phyloP scores from a whole-genome alignment of 2,329 filamentous ascomycete species.

The Teratosphaeriaceae sp. region DNA sequence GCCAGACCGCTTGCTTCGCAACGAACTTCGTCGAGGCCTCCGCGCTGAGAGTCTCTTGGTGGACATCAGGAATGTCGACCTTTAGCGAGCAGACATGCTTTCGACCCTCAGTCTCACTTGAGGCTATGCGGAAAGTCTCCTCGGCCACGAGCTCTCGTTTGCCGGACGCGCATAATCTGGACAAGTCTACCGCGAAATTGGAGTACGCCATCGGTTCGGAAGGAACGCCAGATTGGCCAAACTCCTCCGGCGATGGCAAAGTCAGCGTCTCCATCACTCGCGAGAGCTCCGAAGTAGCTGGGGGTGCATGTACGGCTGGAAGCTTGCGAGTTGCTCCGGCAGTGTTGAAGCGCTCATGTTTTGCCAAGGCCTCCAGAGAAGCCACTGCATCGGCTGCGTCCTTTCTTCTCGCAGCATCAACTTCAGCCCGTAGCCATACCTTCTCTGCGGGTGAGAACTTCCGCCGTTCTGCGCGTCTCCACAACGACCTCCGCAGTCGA shows the following conservation, averaged over 20 bases:
- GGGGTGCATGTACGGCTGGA: no score
- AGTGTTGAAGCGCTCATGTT: not conserved
- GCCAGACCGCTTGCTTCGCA: conserved; percentile 13
- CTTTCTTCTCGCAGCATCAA: not conserved
- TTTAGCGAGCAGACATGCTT: not conserved
- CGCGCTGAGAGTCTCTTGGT: conserved; percentile 1
- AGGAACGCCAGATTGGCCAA: no score
- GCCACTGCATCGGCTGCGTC: not conserved
- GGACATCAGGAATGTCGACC: not conserved
- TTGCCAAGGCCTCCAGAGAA: not conserved
- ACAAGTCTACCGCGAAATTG: no score
- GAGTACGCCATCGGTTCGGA: no score
- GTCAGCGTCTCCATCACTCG: not conserved
- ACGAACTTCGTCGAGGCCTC: conserved; percentile 7
- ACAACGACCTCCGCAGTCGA: no score
- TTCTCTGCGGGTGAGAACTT: not conserved
- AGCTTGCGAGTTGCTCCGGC: not conserved
- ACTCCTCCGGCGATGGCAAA: no score
- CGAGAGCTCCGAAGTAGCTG: not conserved
- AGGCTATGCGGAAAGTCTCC: not conserved
- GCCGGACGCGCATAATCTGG: not conserved
- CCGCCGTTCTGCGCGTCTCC: not conserved
- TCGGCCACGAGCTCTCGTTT: not conserved
- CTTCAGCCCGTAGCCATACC: not conserved
- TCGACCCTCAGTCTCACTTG: not conserved